These are phyloP conservation scores for Penicillium olsonii DNA, from an alignment of 2,329 filamentous ascomycete species.

Conservation along the genomic window DNA sequence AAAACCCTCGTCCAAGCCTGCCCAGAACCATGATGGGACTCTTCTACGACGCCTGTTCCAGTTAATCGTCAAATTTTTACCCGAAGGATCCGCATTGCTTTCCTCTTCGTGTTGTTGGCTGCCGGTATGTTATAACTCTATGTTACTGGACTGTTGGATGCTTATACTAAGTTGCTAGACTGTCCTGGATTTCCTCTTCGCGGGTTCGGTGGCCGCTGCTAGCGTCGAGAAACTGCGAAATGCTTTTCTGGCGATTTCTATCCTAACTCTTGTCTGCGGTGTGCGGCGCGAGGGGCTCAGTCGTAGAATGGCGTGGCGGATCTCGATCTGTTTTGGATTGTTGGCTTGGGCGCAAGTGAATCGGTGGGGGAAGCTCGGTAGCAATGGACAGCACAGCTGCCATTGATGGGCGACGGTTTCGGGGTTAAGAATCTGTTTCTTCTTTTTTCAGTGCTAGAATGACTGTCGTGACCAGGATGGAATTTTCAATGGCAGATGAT, in stretches of 20 bases:
- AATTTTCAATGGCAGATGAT: no score
- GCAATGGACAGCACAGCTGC: constrained; percentile 14
- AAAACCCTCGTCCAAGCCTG: not conserved
- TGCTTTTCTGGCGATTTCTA: constrained; percentile 15
- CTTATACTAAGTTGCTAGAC: constrained; percentile 9
- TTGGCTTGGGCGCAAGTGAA: constrained; percentile 16
- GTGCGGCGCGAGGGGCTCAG: constrained; percentile 15
- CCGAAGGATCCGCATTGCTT: constrained; percentile 19
- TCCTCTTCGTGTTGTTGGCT: constrained; percentile 18
- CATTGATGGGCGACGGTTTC: no score
- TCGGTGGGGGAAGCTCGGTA: not conserved
- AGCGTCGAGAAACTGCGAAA: constrained; percentile 14
- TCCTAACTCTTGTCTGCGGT: constrained; percentile 13
- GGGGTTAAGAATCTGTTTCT: no score
- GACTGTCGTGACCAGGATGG: no score
- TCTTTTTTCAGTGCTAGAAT: no score
- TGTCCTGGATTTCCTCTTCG: constrained; percentile 18
- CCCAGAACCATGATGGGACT: not conserved
- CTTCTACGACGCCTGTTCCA: not conserved
- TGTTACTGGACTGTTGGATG: not conserved
- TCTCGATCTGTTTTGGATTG: constrained; percentile 15
- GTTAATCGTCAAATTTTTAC: constrained; percentile 3
- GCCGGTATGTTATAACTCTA: constrained; percentile 7
- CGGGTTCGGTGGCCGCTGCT: constrained; percentile 18
- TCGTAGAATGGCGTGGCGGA: constrained; percentile 14